A percentile compares a stretch with the other conserved stretches of the same genome.
Evolutionary conservation across 495 filamentous ascomycete species (phyloP).

Genomic region (Penicillium daleae): DNA sequence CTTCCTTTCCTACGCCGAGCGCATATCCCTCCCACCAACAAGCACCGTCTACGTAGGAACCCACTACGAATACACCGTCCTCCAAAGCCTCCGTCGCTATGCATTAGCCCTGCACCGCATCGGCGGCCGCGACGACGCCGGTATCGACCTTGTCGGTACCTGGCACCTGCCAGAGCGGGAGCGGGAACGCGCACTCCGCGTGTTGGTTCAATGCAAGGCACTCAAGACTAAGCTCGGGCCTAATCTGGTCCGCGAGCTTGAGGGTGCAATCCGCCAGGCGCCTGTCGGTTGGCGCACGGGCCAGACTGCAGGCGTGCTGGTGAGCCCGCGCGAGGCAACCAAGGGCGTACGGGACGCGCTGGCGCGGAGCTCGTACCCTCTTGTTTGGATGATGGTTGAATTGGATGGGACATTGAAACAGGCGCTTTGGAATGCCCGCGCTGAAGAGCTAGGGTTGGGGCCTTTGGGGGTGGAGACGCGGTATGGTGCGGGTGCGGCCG

Average conservation of each 20-base stretch:
- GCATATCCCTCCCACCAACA: slow-evolving; percentile 39
- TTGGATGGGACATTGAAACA: slow-evolving; percentile 42
- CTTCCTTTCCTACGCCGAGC: slow-evolving; percentile 72
- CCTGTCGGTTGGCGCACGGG: slow-evolving; percentile 67
- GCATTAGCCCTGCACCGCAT: slow-evolving; percentile 71
- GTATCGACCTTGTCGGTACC: slow-evolving; percentile 82
- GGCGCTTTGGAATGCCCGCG: slow-evolving; percentile 53
- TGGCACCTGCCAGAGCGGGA: slow-evolving; percentile 66
- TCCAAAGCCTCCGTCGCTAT: slow-evolving; percentile 59
- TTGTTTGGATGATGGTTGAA: slow-evolving; percentile 60
- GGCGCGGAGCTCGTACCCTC: slow-evolving; percentile 64
- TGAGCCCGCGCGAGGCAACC: slow-evolving; percentile 58
- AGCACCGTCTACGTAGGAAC: slow-evolving; percentile 53
- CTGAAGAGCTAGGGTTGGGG: slow-evolving; percentile 64
- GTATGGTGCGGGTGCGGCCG: slow-evolving; percentile 38
- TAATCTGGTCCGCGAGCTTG: slow-evolving; percentile 76
- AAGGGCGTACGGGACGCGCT: slow-evolving; percentile 68
- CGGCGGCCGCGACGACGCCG: slow-evolving; percentile 74
- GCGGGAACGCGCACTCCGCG: slow-evolving; percentile 53
- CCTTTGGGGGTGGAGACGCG: slow-evolving; percentile 62
- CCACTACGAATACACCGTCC: slow-evolving; percentile 75
- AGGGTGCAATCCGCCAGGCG: slow-evolving; percentile 74
- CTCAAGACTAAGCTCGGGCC: slow-evolving; percentile 60
- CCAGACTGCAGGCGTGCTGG: slow-evolving; percentile 65
- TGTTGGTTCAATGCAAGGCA: slow-evolving; percentile 85